Conservation (phyloP, 2,329 filamentous ascomycete species). For the Claviceps sp. region DNA sequence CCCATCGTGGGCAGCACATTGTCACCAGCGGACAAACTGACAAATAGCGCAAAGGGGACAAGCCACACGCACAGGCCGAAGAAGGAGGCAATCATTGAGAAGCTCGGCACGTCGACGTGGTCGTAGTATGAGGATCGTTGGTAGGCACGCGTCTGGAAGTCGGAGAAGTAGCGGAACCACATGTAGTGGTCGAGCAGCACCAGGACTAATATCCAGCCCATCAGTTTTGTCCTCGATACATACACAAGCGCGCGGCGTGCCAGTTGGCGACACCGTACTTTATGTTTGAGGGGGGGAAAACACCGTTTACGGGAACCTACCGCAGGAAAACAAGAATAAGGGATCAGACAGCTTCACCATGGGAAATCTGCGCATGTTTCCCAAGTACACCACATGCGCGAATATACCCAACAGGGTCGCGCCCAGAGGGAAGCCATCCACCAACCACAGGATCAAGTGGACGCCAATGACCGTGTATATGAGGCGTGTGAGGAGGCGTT, state of each 20-base stretch:
- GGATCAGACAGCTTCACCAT: constrained; percentile 81
- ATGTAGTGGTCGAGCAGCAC: constrained; percentile 86
- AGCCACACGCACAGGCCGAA: constrained; percentile 96
- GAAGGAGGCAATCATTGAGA: constrained; percentile 90
- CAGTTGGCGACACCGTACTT: neutral
- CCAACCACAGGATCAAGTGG: constrained; percentile 59
- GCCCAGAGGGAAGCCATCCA: constrained; percentile 76
- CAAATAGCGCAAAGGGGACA: constrained; percentile 88
- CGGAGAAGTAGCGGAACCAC: constrained; percentile 89
- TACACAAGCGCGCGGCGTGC: neutral
- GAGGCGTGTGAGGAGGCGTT: constrained; percentile 69
- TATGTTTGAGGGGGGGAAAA: neutral
- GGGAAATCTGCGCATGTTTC: constrained; percentile 64
- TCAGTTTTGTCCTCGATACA: neutral
- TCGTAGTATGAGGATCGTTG: constrained; percentile 50
- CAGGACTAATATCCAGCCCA: constrained; percentile 39
- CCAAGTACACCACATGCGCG: constrained; percentile 75
- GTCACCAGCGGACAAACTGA: constrained; percentile 84
- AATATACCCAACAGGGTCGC: constrained; percentile 62
- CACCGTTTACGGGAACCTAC: constrained; percentile 24
- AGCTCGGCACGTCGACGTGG: constrained; percentile 54
- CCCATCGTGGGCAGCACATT: constrained; percentile 92
- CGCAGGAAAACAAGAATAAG: constrained; percentile 70
- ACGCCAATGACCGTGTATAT: constrained; percentile 71
- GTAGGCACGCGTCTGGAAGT: constrained; percentile 43